Base-by-base conservation (phyloP, 2,329 filamentous ascomycete species). In the Sporothrix pseudoabietina region DNA sequence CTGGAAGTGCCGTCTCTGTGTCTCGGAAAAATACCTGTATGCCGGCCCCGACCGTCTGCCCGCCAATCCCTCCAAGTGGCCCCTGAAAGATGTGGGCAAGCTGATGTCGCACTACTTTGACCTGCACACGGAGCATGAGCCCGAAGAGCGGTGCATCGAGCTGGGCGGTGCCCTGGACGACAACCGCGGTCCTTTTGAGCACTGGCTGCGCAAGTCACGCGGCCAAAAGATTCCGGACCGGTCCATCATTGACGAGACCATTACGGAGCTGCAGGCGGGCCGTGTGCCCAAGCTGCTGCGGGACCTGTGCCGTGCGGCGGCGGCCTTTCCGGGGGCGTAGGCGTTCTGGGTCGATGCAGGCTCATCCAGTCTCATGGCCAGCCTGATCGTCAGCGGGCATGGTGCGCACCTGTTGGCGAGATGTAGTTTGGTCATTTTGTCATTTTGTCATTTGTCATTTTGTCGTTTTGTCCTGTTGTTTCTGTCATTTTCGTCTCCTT, bases 1-100 rank as follows among this genome's bases (percentile, higher is more conserved):
- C 77, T 85, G 84, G 84, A 82, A 82, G 75, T 85, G 84, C 75
- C 82, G 81, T 0, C 80, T 85, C 1, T 85, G 84, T 77, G 80
- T 79, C 3, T 80, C 83, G 0, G 77, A 80, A 49, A 85, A 85
- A 76, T 85, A 82, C 75, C 77, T 82, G 19, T 78, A 81, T n/a
- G 82, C 83, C 0, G 82, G 82, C 2, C 76, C 78, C 5, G 82
- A 80, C 55, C 81, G 83, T 69, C 80, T 82, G 70, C 84, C 84
- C 30, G 82, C 81, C 69, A 82, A 80, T 66, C 83, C 84, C 41
- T 83, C 82, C 77, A 84, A 84, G 75, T 85, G 84, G 84, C 83
- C 84, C 2, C 79, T 85, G 14, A 83, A 82, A 75, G 84, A 85
- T 72, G 80, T 85, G 59, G 82, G 81, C 54, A 85, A 85, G 80